Percentiles rank a stretch among this genome's conserved stretches.
Evolutionary conservation across 139 green algal species (phyloP).

Genomic region (Coelastrella sp.): DNA sequence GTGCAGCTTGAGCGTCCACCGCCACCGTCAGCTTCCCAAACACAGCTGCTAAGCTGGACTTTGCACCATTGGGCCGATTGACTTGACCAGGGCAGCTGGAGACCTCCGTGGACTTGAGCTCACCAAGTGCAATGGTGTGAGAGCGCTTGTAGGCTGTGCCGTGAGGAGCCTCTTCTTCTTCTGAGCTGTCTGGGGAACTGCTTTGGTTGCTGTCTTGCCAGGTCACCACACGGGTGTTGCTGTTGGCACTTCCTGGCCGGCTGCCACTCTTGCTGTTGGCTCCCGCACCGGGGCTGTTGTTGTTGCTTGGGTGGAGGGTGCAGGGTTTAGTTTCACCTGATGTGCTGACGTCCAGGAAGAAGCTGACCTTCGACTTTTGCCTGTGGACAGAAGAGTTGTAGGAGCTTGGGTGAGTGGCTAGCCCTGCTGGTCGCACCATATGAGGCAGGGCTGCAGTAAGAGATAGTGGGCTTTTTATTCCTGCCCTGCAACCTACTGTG

Average conservation of each 20-base stretch:
- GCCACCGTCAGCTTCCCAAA: neutral
- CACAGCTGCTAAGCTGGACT: neutral
- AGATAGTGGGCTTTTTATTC: no score
- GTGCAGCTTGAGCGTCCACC: neutral
- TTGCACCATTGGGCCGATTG: neutral
- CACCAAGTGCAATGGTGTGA: neutral
- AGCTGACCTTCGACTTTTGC: neutral
- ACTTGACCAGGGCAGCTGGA: neutral
- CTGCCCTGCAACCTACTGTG: no score
- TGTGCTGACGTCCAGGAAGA: neutral
- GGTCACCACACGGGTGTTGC: neutral
- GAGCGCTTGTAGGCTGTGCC: neutral
- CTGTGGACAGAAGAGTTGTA: neutral
- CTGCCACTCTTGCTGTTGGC: no score
- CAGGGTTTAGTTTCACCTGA: no score
- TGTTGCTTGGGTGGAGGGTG: no score
- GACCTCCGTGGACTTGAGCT: neutral
- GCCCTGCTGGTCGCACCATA: no score
- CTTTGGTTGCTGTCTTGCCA: neutral
- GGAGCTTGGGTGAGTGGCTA: no score
- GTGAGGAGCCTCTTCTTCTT: no score
- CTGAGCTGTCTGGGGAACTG: neutral
- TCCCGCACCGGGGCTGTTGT: no score
- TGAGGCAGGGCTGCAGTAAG: no score
- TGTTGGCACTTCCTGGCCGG: no score